Base-by-base conservation (phyloP, 2,329 filamentous ascomycete species). In the Hypocreales sp. region DNA sequence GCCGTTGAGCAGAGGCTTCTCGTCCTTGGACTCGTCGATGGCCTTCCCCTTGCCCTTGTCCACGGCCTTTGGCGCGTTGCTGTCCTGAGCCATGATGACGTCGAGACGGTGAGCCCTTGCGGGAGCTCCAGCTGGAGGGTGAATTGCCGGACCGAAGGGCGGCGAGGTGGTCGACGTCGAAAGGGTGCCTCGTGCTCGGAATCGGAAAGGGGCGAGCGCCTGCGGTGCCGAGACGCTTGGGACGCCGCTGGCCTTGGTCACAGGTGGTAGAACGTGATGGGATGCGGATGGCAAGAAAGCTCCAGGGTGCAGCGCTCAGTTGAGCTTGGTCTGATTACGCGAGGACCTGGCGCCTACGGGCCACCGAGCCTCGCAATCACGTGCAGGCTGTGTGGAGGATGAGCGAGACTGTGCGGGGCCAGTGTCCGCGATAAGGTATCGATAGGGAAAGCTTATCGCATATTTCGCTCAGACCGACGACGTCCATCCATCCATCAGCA, bases 21-120 rank as follows among this genome's bases (percentile, higher is more conserved):
- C 78, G 45, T 79, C 72, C 47, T 73, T 72, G 34, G 69, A 62
- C 44, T 71, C 69, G 32, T 82, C 76, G 35, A 75, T 66, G 37
- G 77, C 83, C 66, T 95, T 98, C 51, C 74, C 87, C 67, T 98
- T 98, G 59, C 84, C 86, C 70, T 95, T 95, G 59, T 93, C 83
- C 53, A 74, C 69, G 52, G 78, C 64, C 58, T 79, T 81, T 55
- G 79, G 68, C 66, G 77, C 70, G 60, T 92, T 81, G 62, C 78
- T 82, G 59, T 92, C 83, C 67, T 92, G 81, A 61, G 86, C 86
- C 90, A 95, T 93, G 59, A 56, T 66, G 54, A 51, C 43, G 48
- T 47, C 40, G 44, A 43, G 28, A 34, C 31, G 37, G 39, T 36
- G 36, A 40, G 41, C 42, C 37, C 38, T n/a, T 36, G 41, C 23